Evolutionary conservation across 2,329 filamentous ascomycete genomes (phyloP).

Genomic region (Emmonsia crescens): DNA sequence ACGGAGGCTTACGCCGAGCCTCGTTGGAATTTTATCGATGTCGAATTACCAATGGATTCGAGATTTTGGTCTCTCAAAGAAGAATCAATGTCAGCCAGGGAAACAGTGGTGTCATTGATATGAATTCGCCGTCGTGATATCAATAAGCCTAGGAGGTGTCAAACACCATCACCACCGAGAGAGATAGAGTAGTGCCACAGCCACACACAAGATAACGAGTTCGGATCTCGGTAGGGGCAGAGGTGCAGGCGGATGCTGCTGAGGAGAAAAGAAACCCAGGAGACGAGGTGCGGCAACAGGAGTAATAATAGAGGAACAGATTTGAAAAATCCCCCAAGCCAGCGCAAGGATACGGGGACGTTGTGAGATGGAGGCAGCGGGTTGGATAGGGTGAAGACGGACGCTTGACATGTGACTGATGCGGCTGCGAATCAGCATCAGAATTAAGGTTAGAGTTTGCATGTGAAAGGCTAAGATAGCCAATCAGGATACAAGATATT

Average conservation of each 20-base stretch:
- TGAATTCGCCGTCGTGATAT: neutral
- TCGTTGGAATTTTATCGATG: neutral
- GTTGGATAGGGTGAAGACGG: too few relatives aligned
- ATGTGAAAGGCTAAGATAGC: neutral
- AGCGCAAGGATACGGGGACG: too few relatives aligned
- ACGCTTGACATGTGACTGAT: constrained; percentile 1
- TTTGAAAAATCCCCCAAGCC: neutral
- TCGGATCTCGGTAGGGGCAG: neutral
- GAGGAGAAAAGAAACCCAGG: neutral
- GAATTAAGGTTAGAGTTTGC: neutral
- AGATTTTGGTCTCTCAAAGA: neutral
- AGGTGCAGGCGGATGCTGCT: neutral
- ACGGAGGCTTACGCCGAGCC: neutral
- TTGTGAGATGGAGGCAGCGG: too few relatives aligned
- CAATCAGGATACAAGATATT: neutral
- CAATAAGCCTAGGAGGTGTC: neutral
- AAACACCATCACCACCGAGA: neutral
- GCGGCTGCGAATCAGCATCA: neutral
- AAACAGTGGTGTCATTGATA: neutral
- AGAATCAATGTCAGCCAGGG: neutral
- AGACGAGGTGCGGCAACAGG: neutral
- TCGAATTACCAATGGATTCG: neutral
- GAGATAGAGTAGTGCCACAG: neutral
- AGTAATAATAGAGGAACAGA: too few relatives aligned
- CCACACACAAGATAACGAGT: neutral